Evolutionary conservation across 75 land plant genomes (phyloP).

Genomic region (Adiantum capillusveneris): DNA sequence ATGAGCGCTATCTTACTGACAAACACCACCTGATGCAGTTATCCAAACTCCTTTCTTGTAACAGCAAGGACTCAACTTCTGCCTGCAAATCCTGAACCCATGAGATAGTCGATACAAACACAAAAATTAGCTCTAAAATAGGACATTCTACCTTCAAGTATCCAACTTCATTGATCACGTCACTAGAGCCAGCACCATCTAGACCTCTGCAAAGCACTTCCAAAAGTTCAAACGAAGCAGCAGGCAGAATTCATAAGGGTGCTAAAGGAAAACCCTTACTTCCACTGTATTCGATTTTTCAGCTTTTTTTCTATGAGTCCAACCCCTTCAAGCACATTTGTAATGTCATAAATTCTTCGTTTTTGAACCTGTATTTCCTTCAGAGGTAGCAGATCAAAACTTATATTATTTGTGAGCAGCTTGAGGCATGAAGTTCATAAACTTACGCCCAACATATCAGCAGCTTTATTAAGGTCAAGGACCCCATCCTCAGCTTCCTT

Average conservation of each 20-base stretch:
- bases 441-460: slow-evolving; percentile 72
- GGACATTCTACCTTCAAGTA: slow-evolving; percentile 50
- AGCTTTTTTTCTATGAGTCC: slow-evolving; percentile 90
- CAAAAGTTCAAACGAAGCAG: no score
- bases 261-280: slow-evolving; percentile 44
- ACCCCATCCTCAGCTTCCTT: slow-evolving; percentile 91
- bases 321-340: slow-evolving; percentile 94
- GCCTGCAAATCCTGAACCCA: slow-evolving; percentile 34
- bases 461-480: slow-evolving; percentile 93
- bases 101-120: not conserved
- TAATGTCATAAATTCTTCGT: slow-evolving; percentile 92
- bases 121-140: not conserved
- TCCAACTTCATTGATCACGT: slow-evolving; percentile 40
- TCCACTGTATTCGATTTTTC: slow-evolving; percentile 92
- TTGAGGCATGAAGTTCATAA: no score
- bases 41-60: slow-evolving; percentile 60
- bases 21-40: slow-evolving; percentile 55
- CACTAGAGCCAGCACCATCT: slow-evolving; percentile 54
- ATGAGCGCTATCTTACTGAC: not conserved
- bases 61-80: slow-evolving; percentile 54
- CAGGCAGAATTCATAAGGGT: no score
- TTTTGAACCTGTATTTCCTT: slow-evolving; percentile 71
- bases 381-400: no score
- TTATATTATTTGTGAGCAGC: no score
- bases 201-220: slow-evolving; percentile 45